phyloP scores from a whole-genome alignment of 495 filamentous ascomycete genomes.

The Oidiodendron maius region DNA sequence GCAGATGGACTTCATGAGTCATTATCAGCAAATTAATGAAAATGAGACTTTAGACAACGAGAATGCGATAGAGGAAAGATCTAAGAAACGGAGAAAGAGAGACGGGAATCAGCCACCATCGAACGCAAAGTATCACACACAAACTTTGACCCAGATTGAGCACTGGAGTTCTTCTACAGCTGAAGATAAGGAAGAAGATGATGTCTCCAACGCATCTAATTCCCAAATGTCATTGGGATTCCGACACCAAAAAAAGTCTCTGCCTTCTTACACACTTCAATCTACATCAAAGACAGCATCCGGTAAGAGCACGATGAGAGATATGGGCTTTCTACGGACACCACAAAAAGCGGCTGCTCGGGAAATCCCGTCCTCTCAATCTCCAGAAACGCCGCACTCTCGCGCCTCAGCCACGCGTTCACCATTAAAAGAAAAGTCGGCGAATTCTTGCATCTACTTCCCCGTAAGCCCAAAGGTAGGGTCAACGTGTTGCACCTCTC shows the following conservation, averaged over 20 bases:
- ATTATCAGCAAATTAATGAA: constrained; percentile 9
- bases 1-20: constrained; percentile 34
- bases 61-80: constrained; percentile 13
- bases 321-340: constrained; percentile 19
- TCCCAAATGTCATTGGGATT: neutral
- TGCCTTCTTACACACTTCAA: neutral
- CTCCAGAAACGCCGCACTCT: constrained; percentile 18
- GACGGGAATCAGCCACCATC: constrained; percentile 30
- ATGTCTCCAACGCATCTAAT: neutral
- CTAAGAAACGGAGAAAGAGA: constrained; percentile 41
- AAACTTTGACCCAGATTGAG: constrained; percentile 4
- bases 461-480: neutral
- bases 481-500: constrained; percentile 3
- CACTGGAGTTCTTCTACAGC: neutral
- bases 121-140: constrained; percentile 8
- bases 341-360: constrained; percentile 6
- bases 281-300: neutral
- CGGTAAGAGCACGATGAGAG: neutral
- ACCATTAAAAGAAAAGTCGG: constrained; percentile 9
- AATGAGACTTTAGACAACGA: constrained; percentile 4
- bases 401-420: constrained; percentile 6
- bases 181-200: neutral
- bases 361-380: constrained; percentile 24
- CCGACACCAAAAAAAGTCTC: neutral
- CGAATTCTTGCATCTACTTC: constrained; percentile 16